Conservation (phyloP, 306 rosid genomes). For the Elaeagnus macrophylla region DNA sequence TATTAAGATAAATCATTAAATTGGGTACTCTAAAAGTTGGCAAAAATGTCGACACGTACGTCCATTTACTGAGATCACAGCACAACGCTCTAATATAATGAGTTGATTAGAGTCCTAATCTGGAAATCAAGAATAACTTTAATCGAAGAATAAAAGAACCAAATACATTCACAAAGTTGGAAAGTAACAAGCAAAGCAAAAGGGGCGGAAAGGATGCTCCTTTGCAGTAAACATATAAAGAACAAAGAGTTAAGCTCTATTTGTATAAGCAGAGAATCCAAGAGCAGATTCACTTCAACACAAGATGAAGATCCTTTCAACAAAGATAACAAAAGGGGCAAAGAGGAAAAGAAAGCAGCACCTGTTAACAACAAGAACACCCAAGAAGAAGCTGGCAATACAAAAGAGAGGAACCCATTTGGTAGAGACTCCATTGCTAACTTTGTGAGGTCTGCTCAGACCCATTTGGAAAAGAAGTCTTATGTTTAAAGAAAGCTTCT, state of each 20-base stretch:
- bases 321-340: not conserved
- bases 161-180: not conserved
- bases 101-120: not conserved
- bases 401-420: slow-evolving; percentile 50
- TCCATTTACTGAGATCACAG: not conserved
- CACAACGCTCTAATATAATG: not conserved
- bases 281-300: slow-evolving; percentile 14
- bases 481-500: slow-evolving; percentile 24
- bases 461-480: slow-evolving; percentile 36
- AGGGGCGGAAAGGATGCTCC: not conserved
- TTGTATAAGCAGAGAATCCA: slow-evolving; percentile 14
- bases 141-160: slow-evolving; percentile 16
- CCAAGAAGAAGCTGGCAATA: slow-evolving; percentile 53
- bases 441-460: slow-evolving; percentile 41
- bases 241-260: not conserved
- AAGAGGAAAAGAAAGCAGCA: slow-evolving; percentile 12
- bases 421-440: slow-evolving; percentile 42
- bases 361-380: slow-evolving; percentile 52
- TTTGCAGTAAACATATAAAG: not conserved
- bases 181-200: not conserved
- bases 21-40: too few species aligned
- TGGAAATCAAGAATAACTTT: slow-evolving; percentile 7
- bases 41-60: not conserved
- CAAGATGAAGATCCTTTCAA: slow-evolving; percentile 12
- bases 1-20: too few species aligned